These are phyloP conservation scores for Scytalidium lignicola DNA, from an alignment of 2,329 filamentous ascomycete species.

Conservation along the genomic window DNA sequence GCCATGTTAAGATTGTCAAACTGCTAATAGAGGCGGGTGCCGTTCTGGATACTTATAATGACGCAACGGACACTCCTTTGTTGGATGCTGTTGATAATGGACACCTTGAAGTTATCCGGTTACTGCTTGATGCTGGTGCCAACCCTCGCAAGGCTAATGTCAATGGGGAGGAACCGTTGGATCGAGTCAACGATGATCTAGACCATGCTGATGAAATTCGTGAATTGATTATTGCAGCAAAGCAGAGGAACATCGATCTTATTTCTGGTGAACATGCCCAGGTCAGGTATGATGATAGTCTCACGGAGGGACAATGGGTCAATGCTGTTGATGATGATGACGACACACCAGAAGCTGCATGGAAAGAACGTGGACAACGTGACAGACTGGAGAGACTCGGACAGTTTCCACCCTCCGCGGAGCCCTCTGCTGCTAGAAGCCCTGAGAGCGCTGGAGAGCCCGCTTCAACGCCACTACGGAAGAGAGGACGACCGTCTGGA, in stretches of 20 bases:
- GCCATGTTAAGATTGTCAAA: constrained; percentile 80
- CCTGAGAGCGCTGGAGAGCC: no score
- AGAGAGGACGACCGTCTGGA: constrained; percentile 23
- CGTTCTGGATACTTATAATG: constrained; percentile 71
- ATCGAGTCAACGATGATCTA: constrained; percentile 66
- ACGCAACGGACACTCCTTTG: constrained; percentile 86
- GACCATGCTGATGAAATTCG: constrained; percentile 56
- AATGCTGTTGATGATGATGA: no score
- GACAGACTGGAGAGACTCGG: no score
- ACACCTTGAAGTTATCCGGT: constrained; percentile 79
- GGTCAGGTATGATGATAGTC: no score
- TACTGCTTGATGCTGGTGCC: constrained; percentile 79
- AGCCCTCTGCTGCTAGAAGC: no score
- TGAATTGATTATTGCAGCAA: constrained; percentile 57
- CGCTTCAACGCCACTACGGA: no score
- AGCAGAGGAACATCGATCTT: constrained; percentile 45
- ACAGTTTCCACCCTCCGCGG: no score
- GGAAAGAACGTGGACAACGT: no score
- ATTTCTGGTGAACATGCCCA: no score
- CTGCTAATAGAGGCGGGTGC: constrained; percentile 82
- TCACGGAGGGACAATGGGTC: no score
- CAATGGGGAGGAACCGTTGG: constrained; percentile 87
- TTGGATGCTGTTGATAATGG: constrained; percentile 96
- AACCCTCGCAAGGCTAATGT: constrained; percentile 88
- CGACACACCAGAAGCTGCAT: no score